A percentile compares a stretch with the other conserved stretches of the same genome.
Evolutionary conservation across 2,329 filamentous ascomycete genomes (phyloP).

Genomic region (Alternaria ventricosa): DNA sequence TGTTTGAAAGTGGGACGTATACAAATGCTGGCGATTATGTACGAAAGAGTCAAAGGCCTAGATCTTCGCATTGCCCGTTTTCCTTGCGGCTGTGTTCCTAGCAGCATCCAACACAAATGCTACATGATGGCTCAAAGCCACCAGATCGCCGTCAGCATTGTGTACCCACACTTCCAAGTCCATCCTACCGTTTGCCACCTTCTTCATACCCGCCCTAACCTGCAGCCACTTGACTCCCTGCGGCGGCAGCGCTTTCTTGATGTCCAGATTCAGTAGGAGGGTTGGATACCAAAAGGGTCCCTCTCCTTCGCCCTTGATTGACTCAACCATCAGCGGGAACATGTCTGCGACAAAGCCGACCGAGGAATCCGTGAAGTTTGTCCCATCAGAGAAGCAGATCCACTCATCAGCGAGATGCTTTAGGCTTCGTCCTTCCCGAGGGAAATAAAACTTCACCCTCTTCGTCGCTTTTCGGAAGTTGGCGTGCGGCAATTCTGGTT

Average conservation of each 20-base stretch:
- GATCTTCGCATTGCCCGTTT: conserved; percentile 48
- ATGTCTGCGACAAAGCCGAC: conserved; percentile 73
- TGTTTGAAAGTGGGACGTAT: not conserved
- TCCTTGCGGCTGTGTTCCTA: conserved; percentile 65
- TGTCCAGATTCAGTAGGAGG: conserved; percentile 74
- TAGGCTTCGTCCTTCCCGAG: conserved; percentile 53
- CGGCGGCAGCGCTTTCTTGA: conserved; percentile 73
- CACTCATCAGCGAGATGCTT: conserved; percentile 66
- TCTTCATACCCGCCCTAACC: conserved; percentile 68
- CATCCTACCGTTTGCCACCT: conserved; percentile 73
- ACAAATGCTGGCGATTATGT: not conserved
- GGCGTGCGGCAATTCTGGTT: conserved; percentile 52
- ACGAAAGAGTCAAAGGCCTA: conserved; percentile 24
- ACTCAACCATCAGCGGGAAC: conserved; percentile 70
- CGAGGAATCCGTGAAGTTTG: conserved; percentile 67
- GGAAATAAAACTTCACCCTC: conserved; percentile 61
- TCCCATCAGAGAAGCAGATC: conserved; percentile 66
- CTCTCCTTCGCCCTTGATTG: conserved; percentile 41
- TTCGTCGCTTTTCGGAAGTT: conserved; percentile 58
- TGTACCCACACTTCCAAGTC: conserved; percentile 75
- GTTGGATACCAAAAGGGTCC: conserved; percentile 76
- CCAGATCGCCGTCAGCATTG: conserved; percentile 68
- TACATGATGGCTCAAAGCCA: conserved; percentile 73
- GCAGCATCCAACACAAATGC: conserved; percentile 67
- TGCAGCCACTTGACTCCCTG: conserved; percentile 77